Evolutionary conservation across 2,329 filamentous ascomycete species (phyloP).

Genomic region (Cladosporium sp.): DNA sequence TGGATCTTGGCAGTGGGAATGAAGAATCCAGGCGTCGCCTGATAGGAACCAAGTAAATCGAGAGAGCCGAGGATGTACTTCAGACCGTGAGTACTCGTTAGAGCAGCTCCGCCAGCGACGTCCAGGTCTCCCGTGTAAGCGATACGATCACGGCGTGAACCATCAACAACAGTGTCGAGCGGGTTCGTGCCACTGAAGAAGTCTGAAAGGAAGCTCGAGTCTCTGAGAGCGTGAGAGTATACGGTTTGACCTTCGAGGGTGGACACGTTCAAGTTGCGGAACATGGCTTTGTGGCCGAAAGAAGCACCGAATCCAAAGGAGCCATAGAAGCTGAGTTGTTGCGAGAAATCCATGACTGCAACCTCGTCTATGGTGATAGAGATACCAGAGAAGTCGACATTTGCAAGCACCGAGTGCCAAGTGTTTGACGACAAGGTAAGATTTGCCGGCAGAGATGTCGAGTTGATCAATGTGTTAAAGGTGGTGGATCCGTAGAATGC

Average conservation of each 20-base stretch:
- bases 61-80: neutral
- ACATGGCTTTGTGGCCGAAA: neutral
- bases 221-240: neutral
- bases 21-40: neutral
- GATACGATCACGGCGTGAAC: neutral
- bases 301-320: neutral
- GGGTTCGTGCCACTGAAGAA: neutral
- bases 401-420: neutral
- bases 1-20: slow-evolving; percentile 3
- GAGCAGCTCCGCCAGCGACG: neutral
- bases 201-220: neutral
- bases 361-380: neutral
- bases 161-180: neutral
- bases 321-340: neutral
- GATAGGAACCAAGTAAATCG: neutral
- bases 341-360: neutral
- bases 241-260: neutral
- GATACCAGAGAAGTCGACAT: neutral
- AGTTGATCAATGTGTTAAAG: neutral
- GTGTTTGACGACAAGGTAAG: neutral
- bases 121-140: neutral
- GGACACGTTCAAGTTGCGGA: neutral
- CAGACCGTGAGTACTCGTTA: neutral
- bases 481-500: neutral
- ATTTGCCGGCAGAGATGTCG: neutral